Evolutionary conservation across 495 filamentous ascomycete genomes (phyloP).

Genomic region (Podospora didyma): DNA sequence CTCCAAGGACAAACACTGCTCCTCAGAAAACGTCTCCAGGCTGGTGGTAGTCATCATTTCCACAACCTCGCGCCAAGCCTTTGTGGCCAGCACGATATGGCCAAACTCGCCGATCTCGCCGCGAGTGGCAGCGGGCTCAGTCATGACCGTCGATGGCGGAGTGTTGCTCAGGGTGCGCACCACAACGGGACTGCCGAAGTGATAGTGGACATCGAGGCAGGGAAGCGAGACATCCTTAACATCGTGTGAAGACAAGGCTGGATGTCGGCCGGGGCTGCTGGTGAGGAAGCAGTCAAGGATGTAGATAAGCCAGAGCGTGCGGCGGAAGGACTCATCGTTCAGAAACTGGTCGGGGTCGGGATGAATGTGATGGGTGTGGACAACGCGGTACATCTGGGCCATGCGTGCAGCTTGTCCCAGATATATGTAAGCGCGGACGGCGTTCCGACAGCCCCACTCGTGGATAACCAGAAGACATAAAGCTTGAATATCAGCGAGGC

Average conservation of each 20-base stretch:
- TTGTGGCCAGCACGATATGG: conserved; percentile 48
- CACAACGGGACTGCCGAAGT: conserved; percentile 44
- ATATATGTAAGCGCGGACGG: conserved; percentile 49
- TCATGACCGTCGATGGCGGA: conserved; percentile 30
- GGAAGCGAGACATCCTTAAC: conserved; percentile 44
- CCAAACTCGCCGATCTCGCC: conserved; percentile 48
- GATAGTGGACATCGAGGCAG: conserved; percentile 47
- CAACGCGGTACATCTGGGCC: conserved; percentile 50
- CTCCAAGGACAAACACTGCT: conserved; percentile 38
- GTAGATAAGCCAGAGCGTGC: conserved; percentile 49
- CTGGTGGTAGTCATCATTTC: conserved; percentile 49
- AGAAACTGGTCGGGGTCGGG: conserved; percentile 47
- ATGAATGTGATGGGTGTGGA: conserved; percentile 39
- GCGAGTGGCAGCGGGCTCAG: conserved; percentile 27
- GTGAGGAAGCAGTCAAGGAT: conserved; percentile 52
- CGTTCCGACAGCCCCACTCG: conserved; percentile 50
- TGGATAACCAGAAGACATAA: conserved; percentile 48
- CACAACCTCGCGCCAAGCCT: conserved; percentile 49
- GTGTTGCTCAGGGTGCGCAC: conserved; percentile 42
- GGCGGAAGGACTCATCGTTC: conserved; percentile 48
- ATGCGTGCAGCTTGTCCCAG: conserved; percentile 48
- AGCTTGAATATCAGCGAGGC: conserved; percentile 48
- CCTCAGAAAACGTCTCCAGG: conserved; percentile 41
- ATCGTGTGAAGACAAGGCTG: conserved; percentile 43
- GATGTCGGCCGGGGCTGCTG: conserved; percentile 48